Base-by-base conservation (phyloP, 2,329 filamentous ascomycete species). In the Alternaria sp. region DNA sequence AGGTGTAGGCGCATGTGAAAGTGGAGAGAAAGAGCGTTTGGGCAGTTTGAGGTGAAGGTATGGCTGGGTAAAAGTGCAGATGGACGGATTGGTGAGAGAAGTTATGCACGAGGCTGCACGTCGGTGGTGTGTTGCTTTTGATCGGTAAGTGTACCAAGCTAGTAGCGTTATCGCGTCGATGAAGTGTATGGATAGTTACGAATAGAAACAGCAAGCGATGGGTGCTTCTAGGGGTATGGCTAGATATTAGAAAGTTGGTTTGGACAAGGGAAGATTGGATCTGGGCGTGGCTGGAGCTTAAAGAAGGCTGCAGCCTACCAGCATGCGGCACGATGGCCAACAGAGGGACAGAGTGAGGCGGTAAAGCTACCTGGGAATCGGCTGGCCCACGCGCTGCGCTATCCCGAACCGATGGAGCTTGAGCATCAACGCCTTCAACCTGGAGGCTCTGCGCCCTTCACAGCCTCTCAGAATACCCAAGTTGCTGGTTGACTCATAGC, bases 261-360 rank as follows among this genome's bases (percentile, higher is more conserved):
- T 36, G 48, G n/a, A 30, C 20, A 57, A 51, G 39, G 47, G 14
- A 30, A 57, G 46, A 39, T 30, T 56, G 63, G 52, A 55, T 32
- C 64, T 63, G 65, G 65, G 54, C 66, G 67, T 67, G 69, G 68
- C 65, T 71, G 66, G 65, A 61, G 57, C 58, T 64, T 60, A 59
- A 63, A 65, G 52, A 67, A 42, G 28, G 57, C 58, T 57, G 67
- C 64, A 69, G 67, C 65, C 62, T 68, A 63, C 67, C 66, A 66
- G 64, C 52, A 38, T 64, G 59, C 56, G 55, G 63, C 57, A 66
- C 59, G 53, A 60, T 57, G 55, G 55, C 55, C 60, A 47, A 47
- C 34, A 57, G 46, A 47, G 28, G 54, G 39, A 57, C 54, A 64
- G 55, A 71, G 61, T 71, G 69, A 71, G 69, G 69, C 69, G 69